These are phyloP conservation scores for Vitis labrusca DNA, from an alignment of 164 flowering plant species.

Conservation along the genomic window DNA sequence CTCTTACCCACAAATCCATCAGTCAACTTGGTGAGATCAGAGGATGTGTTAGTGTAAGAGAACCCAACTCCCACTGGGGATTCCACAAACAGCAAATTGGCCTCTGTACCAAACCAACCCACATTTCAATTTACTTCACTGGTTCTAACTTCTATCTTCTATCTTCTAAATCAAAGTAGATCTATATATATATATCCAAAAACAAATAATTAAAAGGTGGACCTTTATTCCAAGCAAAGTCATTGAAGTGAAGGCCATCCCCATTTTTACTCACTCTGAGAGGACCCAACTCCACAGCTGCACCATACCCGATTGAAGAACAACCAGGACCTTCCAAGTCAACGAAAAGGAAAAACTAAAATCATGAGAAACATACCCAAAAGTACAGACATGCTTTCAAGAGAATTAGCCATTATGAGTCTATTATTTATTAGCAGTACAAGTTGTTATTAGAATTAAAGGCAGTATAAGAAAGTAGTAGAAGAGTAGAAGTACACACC, in stretches of 20 bases:
- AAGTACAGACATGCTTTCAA: too few species aligned
- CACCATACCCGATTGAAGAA: constrained; percentile 78
- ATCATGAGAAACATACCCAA: not conserved
- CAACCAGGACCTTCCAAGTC: constrained; percentile 74
- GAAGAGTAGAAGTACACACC: constrained; percentile 27
- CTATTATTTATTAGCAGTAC: too few species aligned
- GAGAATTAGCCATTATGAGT: too few species aligned
- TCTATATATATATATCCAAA: not conserved
- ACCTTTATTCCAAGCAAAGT: constrained; percentile 66
- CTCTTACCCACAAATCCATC: constrained; percentile 57
- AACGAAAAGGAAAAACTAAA: not conserved
- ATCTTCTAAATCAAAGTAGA: not conserved
- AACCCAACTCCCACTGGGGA: constrained; percentile 85
- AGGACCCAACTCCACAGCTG: constrained; percentile 74
- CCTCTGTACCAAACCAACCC: constrained; percentile 39
- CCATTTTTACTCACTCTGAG: constrained; percentile 44
- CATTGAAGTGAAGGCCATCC: constrained; percentile 45
- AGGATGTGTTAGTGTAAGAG: constrained; percentile 72
- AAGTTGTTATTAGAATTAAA: too few species aligned
- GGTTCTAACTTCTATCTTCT: too few species aligned
- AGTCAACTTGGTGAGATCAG: constrained; percentile 48
- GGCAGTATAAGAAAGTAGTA: too few species aligned
- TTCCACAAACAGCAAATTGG: constrained; percentile 74
- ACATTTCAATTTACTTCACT: not conserved
- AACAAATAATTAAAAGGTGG: not conserved